Evolutionary conservation across 2,329 filamentous ascomycete species (phyloP).

Genomic region (Aspergillus sp.): DNA sequence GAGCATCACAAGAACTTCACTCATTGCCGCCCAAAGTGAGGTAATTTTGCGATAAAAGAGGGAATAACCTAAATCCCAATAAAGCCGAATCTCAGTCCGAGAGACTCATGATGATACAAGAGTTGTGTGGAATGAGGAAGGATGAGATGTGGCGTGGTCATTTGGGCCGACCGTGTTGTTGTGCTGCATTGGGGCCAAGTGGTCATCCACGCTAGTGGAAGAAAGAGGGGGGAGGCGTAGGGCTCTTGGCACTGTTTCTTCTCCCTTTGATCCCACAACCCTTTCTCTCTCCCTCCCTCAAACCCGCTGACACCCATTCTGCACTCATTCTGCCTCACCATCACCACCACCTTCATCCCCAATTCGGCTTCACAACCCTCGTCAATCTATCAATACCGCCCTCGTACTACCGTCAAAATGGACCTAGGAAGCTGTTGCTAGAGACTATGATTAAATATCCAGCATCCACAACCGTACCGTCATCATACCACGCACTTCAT

Average conservation of each 20-base stretch:
- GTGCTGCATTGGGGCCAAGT: constrained; percentile 12
- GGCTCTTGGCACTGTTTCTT: not conserved
- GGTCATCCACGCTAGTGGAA: constrained; percentile 17
- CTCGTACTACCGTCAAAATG: constrained; percentile 23
- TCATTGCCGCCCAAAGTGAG: not conserved
- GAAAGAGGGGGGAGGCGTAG: constrained; percentile 17
- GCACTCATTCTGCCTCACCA: constrained; percentile 10
- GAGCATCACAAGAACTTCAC: not conserved
- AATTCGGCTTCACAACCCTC: constrained; percentile 4
- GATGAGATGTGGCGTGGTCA: constrained; percentile 1
- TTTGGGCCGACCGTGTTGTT: constrained; percentile 10
- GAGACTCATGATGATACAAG: not conserved
- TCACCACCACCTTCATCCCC: constrained; percentile 14
- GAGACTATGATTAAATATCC: constrained; percentile 11
- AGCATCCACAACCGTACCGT: not conserved
- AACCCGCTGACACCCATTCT: constrained; percentile 1
- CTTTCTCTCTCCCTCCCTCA: constrained; percentile 5
- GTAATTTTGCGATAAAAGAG: not conserved
- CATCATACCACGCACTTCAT: constrained; percentile 17
- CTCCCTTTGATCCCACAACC: constrained; percentile 1
- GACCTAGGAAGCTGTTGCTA: constrained; percentile 10
- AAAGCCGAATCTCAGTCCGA: not conserved
- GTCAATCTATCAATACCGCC: constrained; percentile 10
- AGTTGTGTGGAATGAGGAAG: not conserved
- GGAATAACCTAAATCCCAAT: not conserved